Conservation (phyloP, 352 stramenopile genomes). For the Saprolegnia parasitica region DNA sequence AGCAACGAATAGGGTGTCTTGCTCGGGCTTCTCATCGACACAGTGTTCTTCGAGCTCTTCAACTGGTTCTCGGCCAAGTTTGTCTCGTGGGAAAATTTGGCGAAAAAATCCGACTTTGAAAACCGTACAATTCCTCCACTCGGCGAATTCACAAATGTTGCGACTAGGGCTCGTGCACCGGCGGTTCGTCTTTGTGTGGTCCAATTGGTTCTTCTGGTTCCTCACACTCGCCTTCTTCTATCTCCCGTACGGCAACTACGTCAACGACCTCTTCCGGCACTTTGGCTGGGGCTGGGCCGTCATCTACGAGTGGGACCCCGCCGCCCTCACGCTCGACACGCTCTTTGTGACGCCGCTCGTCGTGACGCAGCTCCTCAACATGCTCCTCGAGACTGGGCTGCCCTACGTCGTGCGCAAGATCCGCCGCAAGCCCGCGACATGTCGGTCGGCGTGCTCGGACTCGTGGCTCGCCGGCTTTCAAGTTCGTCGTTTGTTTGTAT, state of each 20-base stretch:
- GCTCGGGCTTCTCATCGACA: constrained; percentile 82
- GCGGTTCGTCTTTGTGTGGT: constrained; percentile 87
- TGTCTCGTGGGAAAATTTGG: constrained; percentile 80
- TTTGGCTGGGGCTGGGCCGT: constrained; percentile 29
- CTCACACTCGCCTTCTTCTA: constrained; percentile 87
- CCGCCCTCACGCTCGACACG: constrained; percentile 74
- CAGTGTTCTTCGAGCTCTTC: constrained; percentile 86
- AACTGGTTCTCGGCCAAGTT: constrained; percentile 87
- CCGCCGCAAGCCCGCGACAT: constrained; percentile 34
- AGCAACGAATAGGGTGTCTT: constrained; percentile 39
- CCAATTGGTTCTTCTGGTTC: constrained; percentile 91
- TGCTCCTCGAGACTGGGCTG: constrained; percentile 83
- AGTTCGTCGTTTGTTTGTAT: constrained; percentile 4
- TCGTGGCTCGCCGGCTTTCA: constrained; percentile 15
- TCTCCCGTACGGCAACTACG: constrained; percentile 76
- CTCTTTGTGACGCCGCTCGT: constrained; percentile 85
- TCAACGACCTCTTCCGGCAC: constrained; percentile 53
- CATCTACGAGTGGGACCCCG: constrained; percentile 42
- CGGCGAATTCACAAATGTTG: not conserved
- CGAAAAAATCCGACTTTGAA: constrained; percentile 83
- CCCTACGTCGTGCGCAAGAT: constrained; percentile 79
- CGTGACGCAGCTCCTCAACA: constrained; percentile 85
- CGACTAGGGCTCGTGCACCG: constrained; percentile 67
- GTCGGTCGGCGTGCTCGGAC: constrained; percentile 4
- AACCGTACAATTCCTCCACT: constrained; percentile 40